A percentile compares a stretch with the other conserved stretches of the same genome.
These are phyloP conservation scores for Vairimorpha necatrix DNA, from an alignment of 371 early-diverging fungal species.

Conservation along the genomic window DNA sequence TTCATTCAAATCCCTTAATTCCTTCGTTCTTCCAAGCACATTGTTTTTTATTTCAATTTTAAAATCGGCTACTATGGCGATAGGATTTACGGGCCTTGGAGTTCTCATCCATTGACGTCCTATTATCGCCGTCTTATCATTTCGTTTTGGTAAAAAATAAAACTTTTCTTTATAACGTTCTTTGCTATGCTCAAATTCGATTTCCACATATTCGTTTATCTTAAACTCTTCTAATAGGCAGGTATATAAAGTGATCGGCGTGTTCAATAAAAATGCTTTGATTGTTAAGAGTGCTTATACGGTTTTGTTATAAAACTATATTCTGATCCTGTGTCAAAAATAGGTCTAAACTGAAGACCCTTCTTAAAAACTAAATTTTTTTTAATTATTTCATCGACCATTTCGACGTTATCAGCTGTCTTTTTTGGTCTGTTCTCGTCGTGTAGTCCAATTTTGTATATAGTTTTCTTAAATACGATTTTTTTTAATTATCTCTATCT, in stretches of 20 bases:
- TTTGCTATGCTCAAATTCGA: background rate
- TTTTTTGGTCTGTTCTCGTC: too few relatives aligned
- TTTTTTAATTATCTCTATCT: too few relatives aligned
- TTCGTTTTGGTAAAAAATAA: conserved; percentile 7
- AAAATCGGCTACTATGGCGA: background rate
- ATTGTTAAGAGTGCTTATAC: too few relatives aligned
- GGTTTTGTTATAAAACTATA: background rate
- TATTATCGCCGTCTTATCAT: background rate
- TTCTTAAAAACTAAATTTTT: background rate
- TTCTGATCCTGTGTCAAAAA: conserved; percentile 1
- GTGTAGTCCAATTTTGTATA: too few relatives aligned
- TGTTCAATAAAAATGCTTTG: too few relatives aligned
- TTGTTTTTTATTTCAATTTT: background rate
- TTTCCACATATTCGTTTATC: background rate
- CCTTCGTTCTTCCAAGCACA: background rate
- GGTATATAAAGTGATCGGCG: too few relatives aligned
- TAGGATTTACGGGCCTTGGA: too few relatives aligned
- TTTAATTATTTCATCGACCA: background rate
- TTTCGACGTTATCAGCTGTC: background rate
- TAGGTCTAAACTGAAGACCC: background rate
- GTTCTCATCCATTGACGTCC: background rate
- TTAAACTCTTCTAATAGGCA: background rate
- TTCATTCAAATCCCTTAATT: background rate
- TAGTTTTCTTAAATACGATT: too few relatives aligned
- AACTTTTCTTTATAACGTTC: background rate